These are phyloP conservation scores for Cercophora samala DNA, from an alignment of 495 filamentous ascomycete species.

Conservation along the genomic window DNA sequence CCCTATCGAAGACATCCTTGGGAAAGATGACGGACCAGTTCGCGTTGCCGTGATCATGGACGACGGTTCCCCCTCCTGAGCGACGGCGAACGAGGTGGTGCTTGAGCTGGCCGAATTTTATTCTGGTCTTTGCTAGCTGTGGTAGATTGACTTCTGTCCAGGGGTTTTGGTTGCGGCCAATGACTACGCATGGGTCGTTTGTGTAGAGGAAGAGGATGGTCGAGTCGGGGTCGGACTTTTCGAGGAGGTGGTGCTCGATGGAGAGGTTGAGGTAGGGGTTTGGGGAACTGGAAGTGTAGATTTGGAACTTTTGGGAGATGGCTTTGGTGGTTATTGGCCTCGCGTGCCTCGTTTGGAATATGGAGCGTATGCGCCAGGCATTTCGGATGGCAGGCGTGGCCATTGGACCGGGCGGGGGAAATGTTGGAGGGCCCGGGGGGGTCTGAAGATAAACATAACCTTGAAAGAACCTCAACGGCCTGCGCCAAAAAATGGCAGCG, in stretches of 20 bases:
- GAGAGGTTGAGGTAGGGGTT: constrained; percentile 91
- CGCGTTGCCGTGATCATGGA: constrained; percentile 86
- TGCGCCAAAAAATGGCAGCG: background rate
- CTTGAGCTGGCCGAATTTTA: constrained; percentile 11
- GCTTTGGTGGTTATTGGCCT: constrained; percentile 5
- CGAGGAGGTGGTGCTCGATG: constrained; percentile 88
- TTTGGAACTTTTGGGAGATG: constrained; percentile 39
- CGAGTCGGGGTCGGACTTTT: constrained; percentile 64
- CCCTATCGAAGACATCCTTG: constrained; percentile 65
- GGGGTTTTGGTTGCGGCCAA: constrained; percentile 96
- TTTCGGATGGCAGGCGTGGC: background rate
- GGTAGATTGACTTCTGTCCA: constrained; percentile 85
- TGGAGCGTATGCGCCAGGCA: background rate
- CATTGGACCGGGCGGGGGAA: background rate
- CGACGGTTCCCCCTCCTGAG: constrained; percentile 88
- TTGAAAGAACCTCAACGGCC: background rate
- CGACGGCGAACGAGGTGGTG: constrained; percentile 67
- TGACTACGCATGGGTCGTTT: constrained; percentile 80
- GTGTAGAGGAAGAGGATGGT: constrained; percentile 80
- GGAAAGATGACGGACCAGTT: constrained; percentile 93
- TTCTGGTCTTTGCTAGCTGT: constrained; percentile 35
- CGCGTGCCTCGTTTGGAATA: background rate
- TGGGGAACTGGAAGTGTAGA: constrained; percentile 70
- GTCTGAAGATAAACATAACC: background rate
- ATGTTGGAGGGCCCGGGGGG: background rate